Base-by-base conservation (phyloP, 2,329 filamentous ascomycete species). In the Aspergillus sp. region DNA sequence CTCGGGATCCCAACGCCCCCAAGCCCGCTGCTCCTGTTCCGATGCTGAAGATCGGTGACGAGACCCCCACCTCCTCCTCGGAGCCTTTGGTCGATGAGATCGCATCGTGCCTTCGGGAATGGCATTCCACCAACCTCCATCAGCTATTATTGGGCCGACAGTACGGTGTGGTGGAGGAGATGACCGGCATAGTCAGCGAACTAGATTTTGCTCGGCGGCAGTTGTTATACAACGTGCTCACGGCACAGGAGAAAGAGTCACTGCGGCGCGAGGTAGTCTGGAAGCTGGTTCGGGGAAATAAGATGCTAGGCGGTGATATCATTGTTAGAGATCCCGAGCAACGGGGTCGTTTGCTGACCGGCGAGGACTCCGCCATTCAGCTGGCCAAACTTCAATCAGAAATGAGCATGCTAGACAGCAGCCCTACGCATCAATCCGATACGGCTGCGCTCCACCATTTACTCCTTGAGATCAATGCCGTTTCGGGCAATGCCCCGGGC, bases 11-110 rank as follows among this genome's bases (percentile, higher is more conserved):
- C 1, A 82, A 85, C 71, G 85, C 68, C 22, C 71, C 73, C 10
- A 92, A 91, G 68, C 95, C 94, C 31, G 86, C 92, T 11, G 96
- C 96, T 11, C 95, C 95, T 0, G 93, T 99, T 9, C 95, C 95
- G 4, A 95, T 98, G 90, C 84, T 99, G 55, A 96, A 97, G 76
- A 94, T 99, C 73, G 95, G 95, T 59, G 95, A 99, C 71, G 95
- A 99, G 79, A 96, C 92, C 2, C 91, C 93, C 1, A 96, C 92
- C 0, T 97, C 92, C 6, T 82, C 86, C 16, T 88, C 90, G 9
- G 96, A 99, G 74, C 95, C 95, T 2, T 78, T 99, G 62, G 93
- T 99, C 24, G 95, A 99, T 76, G 95, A 99, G 75, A 98, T 99
- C 68, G 93, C 95, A 14, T 97, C 93, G 3, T 99, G 95, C 73